These are phyloP conservation scores for Plasmopara viticola DNA, from an alignment of 352 stramenopile species.

Conservation along the genomic window DNA sequence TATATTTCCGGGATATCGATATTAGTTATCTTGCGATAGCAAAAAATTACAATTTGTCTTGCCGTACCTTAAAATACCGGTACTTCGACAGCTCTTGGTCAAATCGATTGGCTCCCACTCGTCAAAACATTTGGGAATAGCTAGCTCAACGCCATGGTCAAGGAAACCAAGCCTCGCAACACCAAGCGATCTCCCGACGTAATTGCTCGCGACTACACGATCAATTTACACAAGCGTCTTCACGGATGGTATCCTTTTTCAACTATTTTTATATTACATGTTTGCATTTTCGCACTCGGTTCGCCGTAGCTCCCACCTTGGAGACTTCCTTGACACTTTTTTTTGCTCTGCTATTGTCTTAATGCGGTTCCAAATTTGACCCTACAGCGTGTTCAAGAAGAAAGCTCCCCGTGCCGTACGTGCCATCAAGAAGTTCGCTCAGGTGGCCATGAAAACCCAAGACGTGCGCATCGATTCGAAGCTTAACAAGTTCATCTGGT, in stretches of 20 bases:
- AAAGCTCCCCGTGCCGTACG: constrained; percentile 95
- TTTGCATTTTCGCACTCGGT: constrained; percentile 13
- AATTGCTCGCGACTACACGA: constrained; percentile 97
- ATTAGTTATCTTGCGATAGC: too few species aligned
- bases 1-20: too few species aligned
- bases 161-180: constrained; percentile 83
- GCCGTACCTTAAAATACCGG: constrained; percentile 3
- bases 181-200: constrained; percentile 90
- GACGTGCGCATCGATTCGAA: constrained; percentile 95
- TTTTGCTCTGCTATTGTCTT: constrained; percentile 14
- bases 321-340: constrained; percentile 81
- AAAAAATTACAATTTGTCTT: too few species aligned
- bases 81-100: constrained; percentile 4
- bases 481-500: constrained; percentile 98
- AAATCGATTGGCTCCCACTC: constrained; percentile 29
- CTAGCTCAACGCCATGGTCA: constrained; percentile 72
- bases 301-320: constrained; percentile 79
- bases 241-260: constrained; percentile 88
- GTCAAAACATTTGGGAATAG: constrained; percentile 31
- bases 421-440: constrained; percentile 97
- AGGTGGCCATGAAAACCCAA: constrained; percentile 96
- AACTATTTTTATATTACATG: constrained; percentile 20
- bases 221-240: constrained; percentile 98
- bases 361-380: constrained; percentile 16
- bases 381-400: constrained; percentile 93